A percentile compares a stretch with the other conserved stretches of the same genome.
Conservation (phyloP, 148 eudicot genomes). For the Dianthus caryophyllus region DNA sequence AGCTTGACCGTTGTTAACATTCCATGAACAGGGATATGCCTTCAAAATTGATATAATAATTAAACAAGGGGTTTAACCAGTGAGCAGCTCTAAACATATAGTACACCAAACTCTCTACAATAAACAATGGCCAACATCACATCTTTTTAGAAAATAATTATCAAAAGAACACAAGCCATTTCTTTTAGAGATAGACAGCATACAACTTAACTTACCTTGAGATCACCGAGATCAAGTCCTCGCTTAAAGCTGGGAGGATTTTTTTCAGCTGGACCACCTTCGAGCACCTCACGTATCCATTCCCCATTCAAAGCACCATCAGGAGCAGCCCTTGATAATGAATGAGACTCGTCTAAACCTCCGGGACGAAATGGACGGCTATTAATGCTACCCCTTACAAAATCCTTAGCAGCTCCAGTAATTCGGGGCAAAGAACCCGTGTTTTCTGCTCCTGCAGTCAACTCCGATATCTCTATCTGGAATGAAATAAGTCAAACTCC, state of each 20-base stretch:
- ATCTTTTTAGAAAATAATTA: neutral
- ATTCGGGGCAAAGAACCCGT: conserved; percentile 82
- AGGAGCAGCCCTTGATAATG: conserved; percentile 59
- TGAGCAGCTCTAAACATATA: conserved; percentile 15
- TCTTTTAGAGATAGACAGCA: neutral
- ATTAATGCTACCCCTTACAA: conserved; percentile 83
- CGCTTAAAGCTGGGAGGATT: conserved; percentile 80
- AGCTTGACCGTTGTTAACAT: conserved; percentile 38
- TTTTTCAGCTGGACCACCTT: conserved; percentile 61
- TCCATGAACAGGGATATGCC: conserved; percentile 69
- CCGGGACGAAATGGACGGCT: conserved; percentile 97
- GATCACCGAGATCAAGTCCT: conserved; percentile 76
- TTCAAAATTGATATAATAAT: conserved; percentile 29
- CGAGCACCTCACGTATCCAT: conserved; percentile 77
- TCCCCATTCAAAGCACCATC: conserved; percentile 81
- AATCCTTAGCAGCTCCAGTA: conserved; percentile 84
- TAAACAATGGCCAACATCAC: neutral
- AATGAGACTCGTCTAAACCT: conserved; percentile 71
- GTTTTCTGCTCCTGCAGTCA: conserved; percentile 55
- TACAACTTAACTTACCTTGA: conserved; percentile 45
- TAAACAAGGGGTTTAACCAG: conserved; percentile 4
- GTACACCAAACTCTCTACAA: neutral
- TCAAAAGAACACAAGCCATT: too few species aligned
- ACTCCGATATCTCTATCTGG: conserved; percentile 79
- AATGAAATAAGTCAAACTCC: conserved; percentile 25